phyloP scores from a whole-genome alignment of 148 eudicot species.

The Pouteria glomerata region DNA sequence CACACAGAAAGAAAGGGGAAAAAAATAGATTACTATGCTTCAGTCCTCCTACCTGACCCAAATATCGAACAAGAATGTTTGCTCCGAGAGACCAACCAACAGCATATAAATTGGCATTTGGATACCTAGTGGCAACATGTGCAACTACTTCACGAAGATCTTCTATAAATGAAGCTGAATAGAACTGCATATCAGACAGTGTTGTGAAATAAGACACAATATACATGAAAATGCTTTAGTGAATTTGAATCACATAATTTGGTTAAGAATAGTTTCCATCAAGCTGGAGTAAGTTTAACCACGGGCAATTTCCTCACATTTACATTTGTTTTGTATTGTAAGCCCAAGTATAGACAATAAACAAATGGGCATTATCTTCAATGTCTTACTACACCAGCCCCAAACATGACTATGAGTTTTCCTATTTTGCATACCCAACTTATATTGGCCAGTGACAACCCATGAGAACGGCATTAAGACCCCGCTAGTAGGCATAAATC shows the following conservation, averaged over 20 bases:
- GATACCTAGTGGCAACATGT: conserved; percentile 64
- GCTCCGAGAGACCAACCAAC: conserved; percentile 94
- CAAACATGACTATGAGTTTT: background rate
- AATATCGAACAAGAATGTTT: conserved; percentile 80
- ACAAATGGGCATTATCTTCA: background rate
- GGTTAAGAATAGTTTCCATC: background rate
- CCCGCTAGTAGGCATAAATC: background rate
- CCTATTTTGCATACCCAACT: background rate
- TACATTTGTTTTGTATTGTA: background rate
- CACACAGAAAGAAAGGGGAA: background rate
- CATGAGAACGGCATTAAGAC: background rate
- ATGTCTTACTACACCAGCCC: background rate
- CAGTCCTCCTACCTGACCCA: conserved; percentile 59
- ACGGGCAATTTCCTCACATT: background rate
- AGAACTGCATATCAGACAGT: conserved; percentile 55
- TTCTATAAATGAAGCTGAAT: conserved; percentile 84
- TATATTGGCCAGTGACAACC: background rate
- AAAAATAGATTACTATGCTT: background rate
- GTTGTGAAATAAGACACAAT: background rate
- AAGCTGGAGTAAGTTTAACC: background rate
- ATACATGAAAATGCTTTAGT: background rate
- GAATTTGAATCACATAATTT: background rate
- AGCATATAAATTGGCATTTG: conserved; percentile 70
- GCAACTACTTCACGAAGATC: conserved; percentile 78
- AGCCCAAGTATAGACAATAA: background rate